Conservation (phyloP, 176 grass and related monocot genomes). For the Aegilops umbellulata region DNA sequence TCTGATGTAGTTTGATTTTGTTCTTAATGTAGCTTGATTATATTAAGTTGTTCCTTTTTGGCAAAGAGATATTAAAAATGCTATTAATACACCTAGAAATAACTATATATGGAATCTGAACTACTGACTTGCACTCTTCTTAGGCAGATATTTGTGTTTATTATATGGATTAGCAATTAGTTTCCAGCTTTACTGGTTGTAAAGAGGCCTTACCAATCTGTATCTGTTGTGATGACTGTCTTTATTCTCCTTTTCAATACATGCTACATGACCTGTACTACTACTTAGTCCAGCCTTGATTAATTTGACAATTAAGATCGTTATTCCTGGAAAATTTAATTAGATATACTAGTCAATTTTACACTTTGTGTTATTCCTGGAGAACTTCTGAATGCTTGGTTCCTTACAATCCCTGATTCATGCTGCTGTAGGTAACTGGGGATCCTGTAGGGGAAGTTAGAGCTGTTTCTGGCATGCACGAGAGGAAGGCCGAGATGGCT, state of each 20-base stretch:
- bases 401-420: neutral
- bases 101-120: neutral
- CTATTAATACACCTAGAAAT: neutral
- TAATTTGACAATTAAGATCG: neutral
- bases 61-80: neutral
- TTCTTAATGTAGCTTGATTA: neutral
- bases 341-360: neutral
- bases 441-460: conserved; percentile 81
- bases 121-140: neutral
- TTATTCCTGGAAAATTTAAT: neutral
- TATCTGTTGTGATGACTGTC: neutral
- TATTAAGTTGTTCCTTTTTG: neutral
- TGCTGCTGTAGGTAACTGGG: conserved; percentile 57
- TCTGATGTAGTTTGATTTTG: neutral
- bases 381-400: neutral
- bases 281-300: neutral
- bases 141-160: neutral
- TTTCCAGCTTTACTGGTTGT: neutral
- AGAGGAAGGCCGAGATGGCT: conserved; percentile 94
- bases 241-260: neutral
- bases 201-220: neutral
- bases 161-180: neutral
- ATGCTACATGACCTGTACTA: neutral
- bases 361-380: neutral
- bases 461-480: conserved; percentile 87